These are phyloP conservation scores for Euryodendron excelsum DNA, from an alignment of 148 eudicot genomes.

Conservation along the genomic window DNA sequence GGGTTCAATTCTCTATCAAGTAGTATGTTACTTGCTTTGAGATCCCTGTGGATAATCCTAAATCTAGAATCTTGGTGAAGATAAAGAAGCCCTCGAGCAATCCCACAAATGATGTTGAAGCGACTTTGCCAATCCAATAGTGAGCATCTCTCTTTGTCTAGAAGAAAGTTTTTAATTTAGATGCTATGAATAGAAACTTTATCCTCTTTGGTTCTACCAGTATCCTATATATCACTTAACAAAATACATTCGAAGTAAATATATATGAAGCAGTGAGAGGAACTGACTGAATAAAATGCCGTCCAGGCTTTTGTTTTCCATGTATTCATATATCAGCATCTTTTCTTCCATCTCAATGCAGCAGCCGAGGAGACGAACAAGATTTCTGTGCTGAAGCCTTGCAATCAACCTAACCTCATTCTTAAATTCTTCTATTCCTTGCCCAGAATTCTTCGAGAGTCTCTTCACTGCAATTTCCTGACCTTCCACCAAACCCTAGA, in stretches of 20 bases:
- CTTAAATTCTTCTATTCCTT: slow-evolving; percentile 76
- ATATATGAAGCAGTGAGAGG: not conserved
- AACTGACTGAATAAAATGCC: slow-evolving; percentile 50
- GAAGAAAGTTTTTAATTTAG: not conserved
- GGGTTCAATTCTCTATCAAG: slow-evolving; percentile 68
- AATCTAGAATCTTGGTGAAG: slow-evolving; percentile 79
- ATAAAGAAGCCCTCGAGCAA: slow-evolving; percentile 70
- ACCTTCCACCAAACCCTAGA: slow-evolving; percentile 55
- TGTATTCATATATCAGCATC: slow-evolving; percentile 70
- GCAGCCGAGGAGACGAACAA: slow-evolving; percentile 78
- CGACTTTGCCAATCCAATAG: slow-evolving; percentile 57
- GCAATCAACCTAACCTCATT: slow-evolving; percentile 72
- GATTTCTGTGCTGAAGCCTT: slow-evolving; percentile 79
- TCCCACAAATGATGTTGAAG: slow-evolving; percentile 64
- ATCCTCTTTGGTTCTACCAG: not conserved
- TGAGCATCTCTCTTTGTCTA: slow-evolving; percentile 47
- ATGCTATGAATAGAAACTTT: not conserved
- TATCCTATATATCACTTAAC: not conserved
- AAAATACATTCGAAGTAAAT: not conserved
- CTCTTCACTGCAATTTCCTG: slow-evolving; percentile 74
- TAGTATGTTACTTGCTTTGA: slow-evolving; percentile 73
- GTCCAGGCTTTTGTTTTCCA: slow-evolving; percentile 69
- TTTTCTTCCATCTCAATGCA: slow-evolving; percentile 69
- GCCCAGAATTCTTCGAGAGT: slow-evolving; percentile 63
- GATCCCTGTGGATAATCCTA: slow-evolving; percentile 70